Base-by-base conservation (phyloP, 768 basidiomycete genomes). In the Podaxis sp. region DNA sequence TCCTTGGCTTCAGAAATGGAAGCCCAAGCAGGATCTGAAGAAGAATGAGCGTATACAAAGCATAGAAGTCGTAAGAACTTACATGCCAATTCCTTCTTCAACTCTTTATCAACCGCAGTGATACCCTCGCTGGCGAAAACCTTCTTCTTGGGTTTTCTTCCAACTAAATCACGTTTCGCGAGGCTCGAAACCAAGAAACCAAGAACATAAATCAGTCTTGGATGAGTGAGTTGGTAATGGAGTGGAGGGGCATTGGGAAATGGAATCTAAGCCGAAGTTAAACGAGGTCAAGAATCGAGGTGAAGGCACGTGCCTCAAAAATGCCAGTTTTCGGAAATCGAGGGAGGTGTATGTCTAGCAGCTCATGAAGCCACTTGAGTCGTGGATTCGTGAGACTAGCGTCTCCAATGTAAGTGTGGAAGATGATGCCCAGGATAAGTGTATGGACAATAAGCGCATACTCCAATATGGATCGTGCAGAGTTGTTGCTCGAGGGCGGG, bases 131-230 rank as follows among this genome's bases (percentile, higher is more conserved):
- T 72, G 0, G 89, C 86, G 74, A 91, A 93, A 0, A 89, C 75
- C 52, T 84, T 86, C 63, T 87, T 81, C 75, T 88, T 90, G 3
- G 91, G 91, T 58, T 84, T 87, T 26, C 89, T 80, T 44, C 90
- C 92, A 0, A 88, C 84, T 0, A 87, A 82, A 68, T 93, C 90
- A 13, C 89, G 83, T 67, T 91, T 90, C 0, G 88, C 83, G 1
- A 84, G 76, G 4, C 83, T 81, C 66, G 85, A 88, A 44, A 91
- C 75, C 4, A 92, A 82, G 70, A 88, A 92, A 0, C 84, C 86
- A 4, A 92, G 77, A 12, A 84, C 71, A 65, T 85, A 87, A 0
- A 92, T 67, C 2, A 88, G 72, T 4, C 87, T 82, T 0, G 91
- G 90, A 66, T 91, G 89, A 6, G 90, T 91, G 2, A 81, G 80